Conservation (phyloP, 2,329 filamentous ascomycete genomes). For the Lachnellula willkommii region DNA sequence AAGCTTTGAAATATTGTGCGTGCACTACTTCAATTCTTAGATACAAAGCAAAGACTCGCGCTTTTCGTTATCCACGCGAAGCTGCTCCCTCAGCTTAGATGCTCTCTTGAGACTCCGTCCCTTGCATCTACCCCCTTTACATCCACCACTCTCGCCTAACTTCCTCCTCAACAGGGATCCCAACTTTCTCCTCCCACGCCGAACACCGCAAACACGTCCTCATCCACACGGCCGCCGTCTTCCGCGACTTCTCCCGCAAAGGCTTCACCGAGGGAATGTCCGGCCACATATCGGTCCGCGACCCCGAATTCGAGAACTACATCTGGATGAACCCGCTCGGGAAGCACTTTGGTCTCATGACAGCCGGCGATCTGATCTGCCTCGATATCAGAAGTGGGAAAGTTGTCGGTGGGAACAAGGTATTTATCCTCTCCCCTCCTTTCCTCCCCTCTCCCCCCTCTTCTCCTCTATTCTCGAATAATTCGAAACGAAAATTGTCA, state of each 20-base stretch:
- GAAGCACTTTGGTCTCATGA: slow-evolving; percentile 59
- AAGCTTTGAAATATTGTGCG: neutral
- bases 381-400: slow-evolving; percentile 55
- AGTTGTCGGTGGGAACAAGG: slow-evolving; percentile 56
- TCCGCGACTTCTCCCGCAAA: slow-evolving; percentile 61
- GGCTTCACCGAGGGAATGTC: slow-evolving; percentile 64
- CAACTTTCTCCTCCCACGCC: slow-evolving; percentile 47
- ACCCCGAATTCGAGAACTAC: slow-evolving; percentile 54
- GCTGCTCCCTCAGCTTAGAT: neutral
- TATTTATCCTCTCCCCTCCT: slow-evolving; percentile 2
- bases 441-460: no score
- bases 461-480: neutral
- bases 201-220: slow-evolving; percentile 59
- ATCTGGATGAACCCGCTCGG: slow-evolving; percentile 69
- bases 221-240: slow-evolving; percentile 62
- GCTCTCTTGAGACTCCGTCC: neutral
- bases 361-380: slow-evolving; percentile 61
- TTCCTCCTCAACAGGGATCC: slow-evolving; percentile 40
- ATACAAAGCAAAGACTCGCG: no score
- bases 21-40: no score
- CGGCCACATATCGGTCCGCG: slow-evolving; percentile 62
- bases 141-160: neutral
- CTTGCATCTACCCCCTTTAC: neutral
- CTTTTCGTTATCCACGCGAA: neutral
- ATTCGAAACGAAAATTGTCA: neutral